Base-by-base conservation (phyloP, 176 grass and related monocot species). In the Triticum dicoccoides region DNA sequence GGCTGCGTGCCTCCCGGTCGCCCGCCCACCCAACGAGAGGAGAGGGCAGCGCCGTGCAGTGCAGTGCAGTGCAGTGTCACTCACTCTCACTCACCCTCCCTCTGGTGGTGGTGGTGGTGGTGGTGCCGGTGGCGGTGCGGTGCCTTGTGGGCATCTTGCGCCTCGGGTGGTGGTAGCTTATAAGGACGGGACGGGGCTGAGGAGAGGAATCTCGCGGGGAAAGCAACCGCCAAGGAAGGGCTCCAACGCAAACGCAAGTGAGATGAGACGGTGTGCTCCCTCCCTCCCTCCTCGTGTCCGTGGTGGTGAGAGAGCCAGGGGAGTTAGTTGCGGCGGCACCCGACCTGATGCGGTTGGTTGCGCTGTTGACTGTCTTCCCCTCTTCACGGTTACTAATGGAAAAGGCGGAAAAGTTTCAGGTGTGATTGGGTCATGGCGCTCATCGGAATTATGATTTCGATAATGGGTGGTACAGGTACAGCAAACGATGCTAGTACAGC, bases 211-310 rank as follows among this genome's bases (percentile, higher is more conserved):
- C 85, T 84, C 75, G 37, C 45, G 30, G n/a, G 58, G 56, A 49
- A 81, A 76, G 69, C 79, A 65, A 78, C 15, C 61, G 58, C 17
- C 3, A 68, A 81, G 88, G 78, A 64, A 77, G 18, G 73, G 38
- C 70, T 51, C 10, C 42, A 87, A 84, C 84, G 89, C 80, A 87
- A 87, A 84, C 84, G 89, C 81, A 87, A 87, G 80, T 18, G 56
- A 74, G 71, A 73, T 80, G 76, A 52, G 51, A 54, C 5, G 51
- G 51, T 54, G 51, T 54, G 33, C 32, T 62, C 37, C 21, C 13
- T 73, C 65, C 70, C 25, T 24, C 71, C 32, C 72, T 67, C 41
- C 79, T 69, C 65, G 80, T 69, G 44, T 14, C 14, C 9, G 42
- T 17, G 49, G 45, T 49, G 47, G 47, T 51, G 51, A 54, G 51